These are phyloP conservation scores for Brachypodium distachyon DNA, from an alignment of 202 grass and related monocot genomes.

Conservation along the genomic window DNA sequence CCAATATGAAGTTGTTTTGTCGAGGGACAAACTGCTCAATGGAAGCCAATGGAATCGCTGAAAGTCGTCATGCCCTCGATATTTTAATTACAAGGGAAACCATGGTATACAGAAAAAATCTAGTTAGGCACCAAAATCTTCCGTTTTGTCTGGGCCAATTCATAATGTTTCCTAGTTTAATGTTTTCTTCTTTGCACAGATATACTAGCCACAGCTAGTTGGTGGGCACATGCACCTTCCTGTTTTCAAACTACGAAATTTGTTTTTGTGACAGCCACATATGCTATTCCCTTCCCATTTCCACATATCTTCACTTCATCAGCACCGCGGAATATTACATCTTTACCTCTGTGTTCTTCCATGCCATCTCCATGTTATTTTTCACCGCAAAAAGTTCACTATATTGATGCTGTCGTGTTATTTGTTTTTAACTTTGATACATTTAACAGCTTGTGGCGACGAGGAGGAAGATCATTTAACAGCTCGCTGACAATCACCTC, in stretches of 20 bases:
- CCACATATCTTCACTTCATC: not conserved
- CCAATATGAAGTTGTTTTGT: not conserved
- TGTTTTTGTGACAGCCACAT: not conserved
- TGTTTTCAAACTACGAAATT: not conserved
- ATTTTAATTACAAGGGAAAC: not conserved
- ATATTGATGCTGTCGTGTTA: not conserved
- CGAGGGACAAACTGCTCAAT: not conserved
- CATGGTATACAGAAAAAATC: not conserved
- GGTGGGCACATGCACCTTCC: not conserved
- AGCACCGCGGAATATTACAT: not conserved
- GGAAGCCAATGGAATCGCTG: not conserved
- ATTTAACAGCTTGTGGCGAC: constrained; percentile 21
- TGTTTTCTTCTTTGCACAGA: not conserved
- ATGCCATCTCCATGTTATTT: not conserved
- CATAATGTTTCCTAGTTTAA: not conserved
- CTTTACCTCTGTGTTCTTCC: not conserved
- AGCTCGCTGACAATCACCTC: not conserved
- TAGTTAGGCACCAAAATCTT: not conserved
- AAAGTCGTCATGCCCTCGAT: not conserved
- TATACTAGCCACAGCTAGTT: not conserved
- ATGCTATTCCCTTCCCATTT: not conserved
- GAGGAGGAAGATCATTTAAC: constrained; percentile 23
- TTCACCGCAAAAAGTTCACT: not conserved
- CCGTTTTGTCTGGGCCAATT: not conserved
- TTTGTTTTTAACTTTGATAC: not conserved